Conservation (phyloP, 1,139 yeast species). For the Saccharomyces hybrid region DNA sequence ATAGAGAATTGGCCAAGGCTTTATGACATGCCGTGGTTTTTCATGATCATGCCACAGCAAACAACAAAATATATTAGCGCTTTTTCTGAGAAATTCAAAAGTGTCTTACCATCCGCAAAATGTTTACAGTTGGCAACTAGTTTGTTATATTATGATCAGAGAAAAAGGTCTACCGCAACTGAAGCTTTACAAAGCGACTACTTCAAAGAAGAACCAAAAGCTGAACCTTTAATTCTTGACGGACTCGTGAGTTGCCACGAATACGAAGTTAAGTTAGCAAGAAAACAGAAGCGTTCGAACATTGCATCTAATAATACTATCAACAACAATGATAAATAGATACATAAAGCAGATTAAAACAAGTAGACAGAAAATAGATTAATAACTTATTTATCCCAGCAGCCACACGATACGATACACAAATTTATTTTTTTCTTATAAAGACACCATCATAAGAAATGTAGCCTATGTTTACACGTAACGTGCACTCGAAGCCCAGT, state of each 20-base stretch:
- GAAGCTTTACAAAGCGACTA: slow-evolving; percentile 60
- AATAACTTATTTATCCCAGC: neutral
- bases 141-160: slow-evolving; percentile 64
- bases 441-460: neutral
- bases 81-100: slow-evolving; percentile 43
- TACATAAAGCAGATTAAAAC: neutral
- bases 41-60: slow-evolving; percentile 58
- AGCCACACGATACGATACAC: neutral
- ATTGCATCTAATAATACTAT: neutral
- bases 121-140: slow-evolving; percentile 60
- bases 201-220: slow-evolving; percentile 61
- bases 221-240: slow-evolving; percentile 50
- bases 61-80: slow-evolving; percentile 34
- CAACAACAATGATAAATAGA: neutral
- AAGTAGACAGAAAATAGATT: neutral
- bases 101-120: slow-evolving; percentile 41
- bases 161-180: slow-evolving; percentile 50
- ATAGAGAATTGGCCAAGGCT: slow-evolving; percentile 71
- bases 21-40: slow-evolving; percentile 83
- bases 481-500: too few relatives aligned
- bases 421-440: neutral
- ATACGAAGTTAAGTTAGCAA: slow-evolving; percentile 61
- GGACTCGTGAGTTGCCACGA: slow-evolving; percentile 88
- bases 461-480: neutral
- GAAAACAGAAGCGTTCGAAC: slow-evolving; percentile 42